Conservation (phyloP, 2,329 filamentous ascomycete species). For the Leptodontidium sp. region DNA sequence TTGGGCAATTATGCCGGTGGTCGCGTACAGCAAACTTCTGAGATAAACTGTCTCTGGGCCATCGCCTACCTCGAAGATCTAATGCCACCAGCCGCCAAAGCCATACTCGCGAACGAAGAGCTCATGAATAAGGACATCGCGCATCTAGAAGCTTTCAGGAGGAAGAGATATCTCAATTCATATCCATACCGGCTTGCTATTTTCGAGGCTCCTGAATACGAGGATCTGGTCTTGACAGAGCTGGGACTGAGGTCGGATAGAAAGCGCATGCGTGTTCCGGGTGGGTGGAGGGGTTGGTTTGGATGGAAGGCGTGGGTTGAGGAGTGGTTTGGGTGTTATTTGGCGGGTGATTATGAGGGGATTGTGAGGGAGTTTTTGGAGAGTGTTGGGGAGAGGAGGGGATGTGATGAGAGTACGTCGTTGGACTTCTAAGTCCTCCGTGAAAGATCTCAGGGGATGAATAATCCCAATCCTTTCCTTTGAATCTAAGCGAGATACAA, state of each 20-base stretch:
- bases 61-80: constrained; percentile 31
- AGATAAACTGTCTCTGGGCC: constrained; percentile 28
- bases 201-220: constrained; percentile 21
- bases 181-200: constrained; percentile 17
- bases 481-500: no score
- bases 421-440: no score
- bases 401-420: neutral
- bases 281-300: constrained; percentile 27
- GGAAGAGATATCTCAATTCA: constrained; percentile 22
- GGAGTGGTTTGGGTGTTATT: constrained; percentile 32
- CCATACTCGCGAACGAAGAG: constrained; percentile 13
- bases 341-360: constrained; percentile 25
- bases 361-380: constrained; percentile 28
- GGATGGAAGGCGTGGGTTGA: constrained; percentile 23
- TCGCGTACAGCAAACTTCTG: constrained; percentile 8
- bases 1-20: constrained; percentile 22
- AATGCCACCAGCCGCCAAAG: constrained; percentile 9
- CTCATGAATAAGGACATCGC: constrained; percentile 31
- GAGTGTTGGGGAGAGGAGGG: constrained; percentile 17
- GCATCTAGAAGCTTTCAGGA: constrained; percentile 20
- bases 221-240: constrained; percentile 22
- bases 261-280: constrained; percentile 23
- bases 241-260: constrained; percentile 29
- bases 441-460: no score
- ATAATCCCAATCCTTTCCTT: no score